A percentile compares a stretch with the other conserved stretches of the same genome.
phyloP scores from a whole-genome alignment of 352 stramenopile species.

The Globisporangium nagaii region DNA sequence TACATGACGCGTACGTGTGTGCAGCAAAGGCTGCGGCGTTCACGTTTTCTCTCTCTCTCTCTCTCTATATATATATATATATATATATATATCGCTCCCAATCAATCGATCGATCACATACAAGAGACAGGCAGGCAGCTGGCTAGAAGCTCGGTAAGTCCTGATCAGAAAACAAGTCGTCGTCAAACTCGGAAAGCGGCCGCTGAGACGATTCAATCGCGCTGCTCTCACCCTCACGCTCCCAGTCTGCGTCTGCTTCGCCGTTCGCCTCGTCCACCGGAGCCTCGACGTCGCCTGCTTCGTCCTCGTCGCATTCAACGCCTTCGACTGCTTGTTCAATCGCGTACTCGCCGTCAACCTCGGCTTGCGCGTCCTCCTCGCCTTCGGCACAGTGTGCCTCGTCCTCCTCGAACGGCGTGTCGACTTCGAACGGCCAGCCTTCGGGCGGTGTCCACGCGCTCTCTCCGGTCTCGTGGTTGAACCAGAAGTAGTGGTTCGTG shows the following conservation, averaged over 20 bases:
- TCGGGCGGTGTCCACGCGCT: constrained; percentile 76
- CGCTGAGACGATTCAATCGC: constrained; percentile 19
- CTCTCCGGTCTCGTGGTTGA: constrained; percentile 76
- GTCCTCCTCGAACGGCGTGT: constrained; percentile 54
- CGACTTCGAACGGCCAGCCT: constrained; percentile 67
- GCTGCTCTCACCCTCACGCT: constrained; percentile 9
- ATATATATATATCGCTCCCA: not conserved
- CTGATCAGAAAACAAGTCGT: constrained; percentile 41
- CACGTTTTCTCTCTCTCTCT: not conserved
- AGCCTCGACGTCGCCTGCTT: too few species aligned
- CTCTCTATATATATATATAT: not conserved
- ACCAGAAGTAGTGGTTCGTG: constrained; percentile 87
- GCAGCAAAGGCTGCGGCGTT: not conserved
- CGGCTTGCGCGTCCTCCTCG: constrained; percentile 5
- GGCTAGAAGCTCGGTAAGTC: constrained; percentile 47
- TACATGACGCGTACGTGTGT: not conserved
- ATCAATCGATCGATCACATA: too few species aligned
- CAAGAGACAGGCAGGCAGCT: constrained; percentile 1
- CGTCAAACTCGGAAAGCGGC: constrained; percentile 44
- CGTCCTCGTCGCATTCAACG: constrained; percentile 2
- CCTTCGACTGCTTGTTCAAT: constrained; percentile 2
- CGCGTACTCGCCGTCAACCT: constrained; percentile 10
- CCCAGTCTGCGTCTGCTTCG: constrained; percentile 8
- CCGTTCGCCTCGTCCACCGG: not conserved
- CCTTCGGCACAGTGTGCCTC: constrained; percentile 11